phyloP scores from a whole-genome alignment of 2,329 filamentous ascomycete species.

The Colletotrichum sublineola region DNA sequence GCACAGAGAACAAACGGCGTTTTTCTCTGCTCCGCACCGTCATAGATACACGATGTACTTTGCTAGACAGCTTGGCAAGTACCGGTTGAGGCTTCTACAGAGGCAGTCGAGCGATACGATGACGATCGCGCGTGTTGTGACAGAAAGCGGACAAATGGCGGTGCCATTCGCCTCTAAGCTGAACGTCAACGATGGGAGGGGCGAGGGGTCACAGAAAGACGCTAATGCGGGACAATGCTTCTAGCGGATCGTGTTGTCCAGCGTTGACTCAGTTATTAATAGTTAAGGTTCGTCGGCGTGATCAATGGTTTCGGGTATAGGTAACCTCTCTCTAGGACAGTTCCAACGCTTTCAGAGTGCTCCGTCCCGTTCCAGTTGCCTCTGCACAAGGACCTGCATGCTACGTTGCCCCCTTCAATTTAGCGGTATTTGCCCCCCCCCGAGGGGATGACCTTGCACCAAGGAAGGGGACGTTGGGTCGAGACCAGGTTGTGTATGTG shows the following conservation, averaged over 20 bases:
- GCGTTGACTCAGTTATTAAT: slow-evolving; percentile 23
- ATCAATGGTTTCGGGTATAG: slow-evolving; percentile 16
- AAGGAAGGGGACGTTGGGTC: too few relatives aligned
- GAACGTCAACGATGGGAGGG: slow-evolving; percentile 5
- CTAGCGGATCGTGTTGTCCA: neutral
- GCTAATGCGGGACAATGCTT: neutral
- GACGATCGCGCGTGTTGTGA: slow-evolving; percentile 18
- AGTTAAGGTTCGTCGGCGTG: slow-evolving; percentile 23
- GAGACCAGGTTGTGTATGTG: too few relatives aligned
- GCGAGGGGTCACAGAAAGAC: too few relatives aligned
- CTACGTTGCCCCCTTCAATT: slow-evolving; percentile 28
- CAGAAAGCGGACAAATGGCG: slow-evolving; percentile 8
- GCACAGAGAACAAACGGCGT: neutral
- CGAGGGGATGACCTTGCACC: neutral
- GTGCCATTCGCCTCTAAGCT: neutral
- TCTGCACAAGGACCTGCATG: slow-evolving; percentile 5
- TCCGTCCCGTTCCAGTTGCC: slow-evolving; percentile 6
- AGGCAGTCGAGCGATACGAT: neutral
- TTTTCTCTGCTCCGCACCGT: neutral
- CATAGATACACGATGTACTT: neutral
- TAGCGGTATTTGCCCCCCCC: slow-evolving; percentile 18
- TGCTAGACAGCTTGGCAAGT: neutral
- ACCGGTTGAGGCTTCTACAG: neutral
- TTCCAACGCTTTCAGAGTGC: neutral
- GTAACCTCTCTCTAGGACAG: neutral